phyloP scores from a whole-genome alignment of 2,329 filamentous ascomycete genomes.

The Paramyrothecium sp. region DNA sequence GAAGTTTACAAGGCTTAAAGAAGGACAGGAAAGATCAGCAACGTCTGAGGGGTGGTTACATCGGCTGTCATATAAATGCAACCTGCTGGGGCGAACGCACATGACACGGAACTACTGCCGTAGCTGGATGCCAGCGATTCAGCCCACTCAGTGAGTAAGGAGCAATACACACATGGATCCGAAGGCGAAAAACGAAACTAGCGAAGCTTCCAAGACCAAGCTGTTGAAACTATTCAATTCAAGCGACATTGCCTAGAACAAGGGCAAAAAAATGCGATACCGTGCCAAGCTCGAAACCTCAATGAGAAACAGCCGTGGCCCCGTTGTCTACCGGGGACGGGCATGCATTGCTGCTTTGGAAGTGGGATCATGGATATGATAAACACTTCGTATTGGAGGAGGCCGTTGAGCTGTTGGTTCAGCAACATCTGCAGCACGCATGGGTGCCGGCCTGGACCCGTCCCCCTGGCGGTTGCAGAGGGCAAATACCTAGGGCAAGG shows the following conservation, averaged over 20 bases:
- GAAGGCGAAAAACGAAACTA: not conserved
- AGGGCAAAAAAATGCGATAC: not conserved
- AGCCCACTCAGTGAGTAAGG: not conserved
- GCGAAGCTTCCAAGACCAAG: not conserved
- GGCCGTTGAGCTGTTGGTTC: too few relatives aligned
- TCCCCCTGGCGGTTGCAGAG: too few relatives aligned
- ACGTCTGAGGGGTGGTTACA: not conserved
- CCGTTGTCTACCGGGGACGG: not conserved
- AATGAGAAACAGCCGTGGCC: not conserved
- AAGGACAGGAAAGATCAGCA: not conserved
- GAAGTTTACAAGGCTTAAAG: not conserved
- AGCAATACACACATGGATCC: not conserved
- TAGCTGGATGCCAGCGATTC: not conserved
- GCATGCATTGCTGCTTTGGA: not conserved
- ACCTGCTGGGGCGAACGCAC: too few relatives aligned
- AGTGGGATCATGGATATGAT: too few relatives aligned
- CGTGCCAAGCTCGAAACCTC: not conserved
- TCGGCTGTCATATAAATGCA: too few relatives aligned
- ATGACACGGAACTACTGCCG: too few relatives aligned
- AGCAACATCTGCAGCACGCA: too few relatives aligned
- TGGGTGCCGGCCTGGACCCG: too few relatives aligned
- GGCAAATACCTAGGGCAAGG: too few relatives aligned
- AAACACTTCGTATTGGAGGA: too few relatives aligned
- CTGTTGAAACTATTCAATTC: not conserved
- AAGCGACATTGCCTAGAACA: not conserved